Evolutionary conservation across 345 rosid species (phyloP), one percentile per base, ranked within the genome.

Genomic region (Gossypium herbaceum): DNA sequence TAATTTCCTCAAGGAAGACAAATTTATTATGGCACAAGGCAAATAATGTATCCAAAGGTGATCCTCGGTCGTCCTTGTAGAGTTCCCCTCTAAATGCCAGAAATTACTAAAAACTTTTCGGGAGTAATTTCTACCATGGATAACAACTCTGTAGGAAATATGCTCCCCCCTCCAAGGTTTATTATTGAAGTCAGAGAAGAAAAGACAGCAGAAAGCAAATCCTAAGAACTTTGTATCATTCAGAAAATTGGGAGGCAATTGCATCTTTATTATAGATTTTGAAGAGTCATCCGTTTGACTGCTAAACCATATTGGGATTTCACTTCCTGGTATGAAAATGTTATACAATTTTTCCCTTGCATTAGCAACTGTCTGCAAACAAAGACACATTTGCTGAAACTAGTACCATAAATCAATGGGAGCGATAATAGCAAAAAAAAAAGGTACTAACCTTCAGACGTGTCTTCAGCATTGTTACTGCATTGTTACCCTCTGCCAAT

Each of bases 201-300:
- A 61, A 7, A 60, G 24, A 1, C n/a, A 71, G n/a, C 79, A 70
- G 7, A 76, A 44, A 39, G 70, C 74, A 39, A 70, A 7, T 41
- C 56, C 64, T 3, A 25, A 15, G 1, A 29, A 70, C 9, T 15
- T 15, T 17, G 24, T 61, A 68, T 45, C 41, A 9, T 4, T 17
- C 2, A 4, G 9, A 2, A 55, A 0, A 67, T 34, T 9, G 0
- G 41, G 47, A 56, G 73, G 57, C 22, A 75, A 4, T 27, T 0
- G 7, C 7, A 70, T 68, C 54, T 20, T 39, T 27, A 61, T 27
- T 29, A 47, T 11, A 9, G 50, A 47, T 8, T 47, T 47, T 47
- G 70, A 69, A 34, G 3, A 9, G 3, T 9, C 69, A 7, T 12
- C 3, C 1, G 24, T 69, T n/a, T 43, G 67, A 51, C 27, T 7